Evolutionary conservation across 2,329 filamentous ascomycete species (phyloP), one percentile per base, ranked within the genome.

Genomic region (Nemania abortiva): DNA sequence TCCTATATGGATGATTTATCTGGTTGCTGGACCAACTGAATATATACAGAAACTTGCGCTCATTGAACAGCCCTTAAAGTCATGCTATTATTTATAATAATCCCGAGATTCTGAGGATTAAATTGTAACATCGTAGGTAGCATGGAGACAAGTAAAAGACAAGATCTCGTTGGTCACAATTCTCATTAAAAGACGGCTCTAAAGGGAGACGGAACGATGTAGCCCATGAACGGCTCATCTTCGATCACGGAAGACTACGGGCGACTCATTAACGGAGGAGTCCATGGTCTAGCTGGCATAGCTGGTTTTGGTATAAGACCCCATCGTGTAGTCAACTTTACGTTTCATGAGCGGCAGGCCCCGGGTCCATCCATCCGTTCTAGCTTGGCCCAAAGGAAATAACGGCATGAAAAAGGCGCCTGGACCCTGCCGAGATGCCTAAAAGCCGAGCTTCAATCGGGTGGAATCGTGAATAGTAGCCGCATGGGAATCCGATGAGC

Each of bases 371-470:
- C 42, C 45, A 55, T 29, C 61, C 53, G 34, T 57, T 42, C 13
- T 45, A 45, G 52, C 62, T 52, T 53, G 57, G 24, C n/a, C 55
- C 45, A 29, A 58, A 69, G 52, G 54, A 53, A 64, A 56, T 65
- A 65, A 49, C 62, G 61, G 63, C 49, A 55, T 63, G 59, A 52
- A 53, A 60, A 45, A 59, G 27, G 18, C 47, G 42, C 54, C 39
- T 63, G 42, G 63, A 5, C 53, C 56, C 53, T 72, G 31, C 65
- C 70, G 66, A 67, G 63, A 62, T 70, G 56, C 59, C 59, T 68
- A 74, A 74, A 63, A 76, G 72, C 75, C 75, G 74, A 75, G 75
- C 74, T 74, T 68, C 42, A n/a, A 39, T 77, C 75, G 75, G 75
- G 74, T 69, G 72, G 72, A 77, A 73, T 76, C 75, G 75, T 76